Base-by-base conservation (phyloP, 805 yeast genomes). In the Metschnikowia matae region DNA sequence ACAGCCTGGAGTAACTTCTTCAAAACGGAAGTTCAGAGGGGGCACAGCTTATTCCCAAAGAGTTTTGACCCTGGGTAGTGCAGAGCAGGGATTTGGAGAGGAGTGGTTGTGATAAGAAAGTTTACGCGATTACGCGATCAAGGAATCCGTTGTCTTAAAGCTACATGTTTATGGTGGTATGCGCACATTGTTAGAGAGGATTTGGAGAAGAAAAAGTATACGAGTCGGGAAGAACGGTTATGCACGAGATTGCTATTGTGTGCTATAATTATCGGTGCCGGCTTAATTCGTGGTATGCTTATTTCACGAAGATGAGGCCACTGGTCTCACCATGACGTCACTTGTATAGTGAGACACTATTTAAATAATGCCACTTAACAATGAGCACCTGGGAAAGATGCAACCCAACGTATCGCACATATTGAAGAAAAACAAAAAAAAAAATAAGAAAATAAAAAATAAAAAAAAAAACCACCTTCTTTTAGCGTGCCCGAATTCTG, bases 61-160 rank as follows among this genome's bases (percentile, higher is more conserved):
- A n/a, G 41, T 26, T 11, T n/a, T 8, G 13, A 39, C 34, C 26
- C 43, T 26, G n/a, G 7, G n/a, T 26, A 20, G 33, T 40, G 43
- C 34, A 14, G 21, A 15, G 21, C 11, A 4, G 21, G 29, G 17
- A 21, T 39, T n/a, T 40, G 15, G 14, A 21, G 4, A 21, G 45
- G 36, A 21, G 31, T 32, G 45, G 18, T 40, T 29, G 36, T 34
- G 45, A 42, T 39, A 39, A 15, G 41, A 17, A 17, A 33, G 38
- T n/a, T 21, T 42, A 21, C 38, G 45, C 45, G 45, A 42, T 20
- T 20, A 37, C 40, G 40, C 26, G 40, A 21, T 37, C n/a, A 20
- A 29, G 45, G 21, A 21, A 32, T 26, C 29, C 18, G 45, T 21
- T 18, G 43, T 32, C 15, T 26, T 40, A 14, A 15, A 33, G 43